Evolutionary conservation across 176 grass and related monocot species (phyloP).

Genomic region (Oryza australiensis): DNA sequence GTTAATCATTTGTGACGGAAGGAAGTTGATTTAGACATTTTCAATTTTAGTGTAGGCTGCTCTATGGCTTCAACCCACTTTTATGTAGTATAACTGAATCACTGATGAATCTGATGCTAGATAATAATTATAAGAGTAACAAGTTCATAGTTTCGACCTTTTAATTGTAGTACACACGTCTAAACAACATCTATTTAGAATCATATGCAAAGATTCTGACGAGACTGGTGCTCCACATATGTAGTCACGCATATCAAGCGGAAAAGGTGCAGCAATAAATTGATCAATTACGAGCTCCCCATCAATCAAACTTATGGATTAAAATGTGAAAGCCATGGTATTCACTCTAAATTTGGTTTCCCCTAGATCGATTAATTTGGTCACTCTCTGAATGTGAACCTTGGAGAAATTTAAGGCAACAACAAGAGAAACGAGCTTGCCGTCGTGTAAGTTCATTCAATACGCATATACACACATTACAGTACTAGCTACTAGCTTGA

Average conservation of each 20-base stretch:
- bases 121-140: too few species aligned
- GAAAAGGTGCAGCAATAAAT: not conserved
- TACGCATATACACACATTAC: not conserved
- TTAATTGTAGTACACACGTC: too few species aligned
- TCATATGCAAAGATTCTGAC: not conserved
- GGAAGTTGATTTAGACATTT: too few species aligned
- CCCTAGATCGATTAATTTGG: not conserved
- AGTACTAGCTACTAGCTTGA: not conserved
- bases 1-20: too few species aligned
- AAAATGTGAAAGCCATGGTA: not conserved
- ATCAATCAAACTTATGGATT: not conserved
- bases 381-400: conserved; percentile 26
- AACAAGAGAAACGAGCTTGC: conserved; percentile 14
- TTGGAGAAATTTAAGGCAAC: not conserved
- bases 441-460: not conserved
- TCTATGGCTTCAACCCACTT: too few species aligned
- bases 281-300: not conserved
- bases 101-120: too few species aligned
- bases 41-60: too few species aligned
- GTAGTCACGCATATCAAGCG: not conserved
- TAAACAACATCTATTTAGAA: too few species aligned
- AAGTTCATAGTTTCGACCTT: too few species aligned
- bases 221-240: not conserved
- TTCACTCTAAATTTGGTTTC: not conserved
- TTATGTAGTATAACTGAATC: too few species aligned